Evolutionary conservation across 306 rosid species (phyloP), one percentile per base, ranked within the genome.

Genomic region (Rubus idaeus): DNA sequence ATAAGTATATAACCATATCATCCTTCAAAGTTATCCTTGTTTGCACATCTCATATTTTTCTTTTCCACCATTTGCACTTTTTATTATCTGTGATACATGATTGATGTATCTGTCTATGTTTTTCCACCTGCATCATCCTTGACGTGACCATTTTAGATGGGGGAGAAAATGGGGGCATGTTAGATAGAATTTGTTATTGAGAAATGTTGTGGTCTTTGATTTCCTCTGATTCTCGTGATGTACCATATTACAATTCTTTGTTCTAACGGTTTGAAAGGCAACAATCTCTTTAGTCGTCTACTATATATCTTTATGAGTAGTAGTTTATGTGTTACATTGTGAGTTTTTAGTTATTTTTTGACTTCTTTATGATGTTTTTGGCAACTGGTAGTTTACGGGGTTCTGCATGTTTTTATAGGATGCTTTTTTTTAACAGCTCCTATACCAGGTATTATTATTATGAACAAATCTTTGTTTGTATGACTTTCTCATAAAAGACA

Each of bases 351-450:
- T 69, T 9, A 1, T 13, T 4, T 23, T 26, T 69, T 35, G 44
- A 5, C 26, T 39, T 47, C 23, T 49, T 70, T 3, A 30, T 5
- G 3, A 70, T 35, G 46, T 70, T 42, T 14, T 42, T 37, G 21
- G 49, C 63, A 11, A 6, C 64, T 70, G 61, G 30, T 50, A 70
- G 75, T 41, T 30, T 50, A 49, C n/a, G 75, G 26, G 46, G 9
- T 70, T 70, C 3, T 68, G 7, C 21, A 49, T 37, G 16, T 21
- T 42, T 40, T 35, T 70, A 5, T 53, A 26, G 57, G 57, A 6
- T 17, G 61, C 26, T 55, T 18, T 55, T 55, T 52, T 16, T 49
- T 49, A 4, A 16, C 56, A 51, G 3, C 20, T 16, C 51, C 55
- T 13, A 14, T 4, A 30, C 35, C 35, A 51, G n/a, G 20, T 16